Conservation (phyloP, 139 green algal genomes). For the Coelastrella sp. region DNA sequence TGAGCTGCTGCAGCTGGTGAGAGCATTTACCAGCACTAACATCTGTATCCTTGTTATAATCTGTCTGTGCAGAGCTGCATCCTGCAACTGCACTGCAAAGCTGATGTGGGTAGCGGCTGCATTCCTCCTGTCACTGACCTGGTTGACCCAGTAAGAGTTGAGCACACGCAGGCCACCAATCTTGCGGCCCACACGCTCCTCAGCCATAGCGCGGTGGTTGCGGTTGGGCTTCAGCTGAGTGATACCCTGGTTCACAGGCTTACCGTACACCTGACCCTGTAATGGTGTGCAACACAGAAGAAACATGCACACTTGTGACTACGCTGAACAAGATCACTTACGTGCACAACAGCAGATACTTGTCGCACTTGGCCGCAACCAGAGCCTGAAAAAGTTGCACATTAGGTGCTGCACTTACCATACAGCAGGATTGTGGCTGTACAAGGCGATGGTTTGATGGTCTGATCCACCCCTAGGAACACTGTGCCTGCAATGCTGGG, state of each 20-base stretch:
- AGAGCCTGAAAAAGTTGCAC: too few relatives aligned
- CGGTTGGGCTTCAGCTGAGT: conserved; percentile 96
- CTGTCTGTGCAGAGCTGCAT: too few relatives aligned
- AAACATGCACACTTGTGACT: neutral
- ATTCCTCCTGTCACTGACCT: conserved; percentile 67
- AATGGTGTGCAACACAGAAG: neutral
- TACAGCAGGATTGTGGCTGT: too few relatives aligned
- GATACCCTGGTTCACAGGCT: conserved; percentile 98
- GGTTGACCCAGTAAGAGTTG: conserved; percentile 99
- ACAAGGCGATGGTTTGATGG: too few relatives aligned
- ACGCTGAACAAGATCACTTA: neutral
- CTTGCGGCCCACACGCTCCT: conserved; percentile 97
- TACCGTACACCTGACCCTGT: conserved; percentile 97
- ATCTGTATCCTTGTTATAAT: too few relatives aligned
- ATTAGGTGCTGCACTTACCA: too few relatives aligned
- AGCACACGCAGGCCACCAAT: conserved; percentile 95
- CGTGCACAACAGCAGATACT: neutral
- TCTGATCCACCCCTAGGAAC: too few relatives aligned
- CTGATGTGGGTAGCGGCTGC: neutral
- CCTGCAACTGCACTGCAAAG: too few relatives aligned
- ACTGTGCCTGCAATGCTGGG: too few relatives aligned
- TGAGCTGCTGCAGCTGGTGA: too few relatives aligned
- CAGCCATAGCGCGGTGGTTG: conserved; percentile 93
- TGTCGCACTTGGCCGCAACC: neutral
- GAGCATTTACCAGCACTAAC: too few relatives aligned